These are phyloP conservation scores for Allantophomopsis lycopodina DNA, from an alignment of 2,329 filamentous ascomycete species.

Conservation along the genomic window DNA sequence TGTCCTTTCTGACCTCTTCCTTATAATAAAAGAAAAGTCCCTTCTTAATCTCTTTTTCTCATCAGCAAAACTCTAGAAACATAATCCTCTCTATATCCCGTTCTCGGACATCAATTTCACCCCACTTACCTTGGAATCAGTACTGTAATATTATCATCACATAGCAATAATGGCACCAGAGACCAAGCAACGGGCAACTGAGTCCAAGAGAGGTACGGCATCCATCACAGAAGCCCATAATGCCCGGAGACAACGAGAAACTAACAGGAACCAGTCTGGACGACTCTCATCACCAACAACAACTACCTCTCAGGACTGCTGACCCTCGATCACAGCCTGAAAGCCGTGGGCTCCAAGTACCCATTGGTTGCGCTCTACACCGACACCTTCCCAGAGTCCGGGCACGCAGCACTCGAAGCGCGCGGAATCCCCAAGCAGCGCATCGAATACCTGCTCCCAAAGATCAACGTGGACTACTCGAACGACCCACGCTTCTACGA, in stretches of 20 bases:
- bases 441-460: slow-evolving; percentile 61
- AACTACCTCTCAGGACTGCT: slow-evolving; percentile 72
- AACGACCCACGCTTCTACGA: slow-evolving; percentile 79
- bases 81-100: no score
- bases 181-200: slow-evolving; percentile 10
- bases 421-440: slow-evolving; percentile 57
- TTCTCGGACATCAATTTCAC: no score
- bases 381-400: slow-evolving; percentile 55
- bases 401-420: slow-evolving; percentile 52
- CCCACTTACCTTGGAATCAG: no score
- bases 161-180: slow-evolving; percentile 3
- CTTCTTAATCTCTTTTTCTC: no score
- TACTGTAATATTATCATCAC: no score
- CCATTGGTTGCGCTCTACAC: slow-evolving; percentile 77
- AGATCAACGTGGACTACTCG: slow-evolving; percentile 49
- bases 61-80: no score
- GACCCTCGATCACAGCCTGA: slow-evolving; percentile 67
- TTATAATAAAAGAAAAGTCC: no score
- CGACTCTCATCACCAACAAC: slow-evolving; percentile 74
- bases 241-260: no score
- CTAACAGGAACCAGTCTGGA: slow-evolving; percentile 52
- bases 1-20: no score
- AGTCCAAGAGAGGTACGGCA: slow-evolving; percentile 14
- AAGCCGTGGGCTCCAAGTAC: slow-evolving; percentile 49
- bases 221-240: not conserved